phyloP scores from a whole-genome alignment of 352 stramenopile genomes.

The Phytopythium boreale region DNA sequence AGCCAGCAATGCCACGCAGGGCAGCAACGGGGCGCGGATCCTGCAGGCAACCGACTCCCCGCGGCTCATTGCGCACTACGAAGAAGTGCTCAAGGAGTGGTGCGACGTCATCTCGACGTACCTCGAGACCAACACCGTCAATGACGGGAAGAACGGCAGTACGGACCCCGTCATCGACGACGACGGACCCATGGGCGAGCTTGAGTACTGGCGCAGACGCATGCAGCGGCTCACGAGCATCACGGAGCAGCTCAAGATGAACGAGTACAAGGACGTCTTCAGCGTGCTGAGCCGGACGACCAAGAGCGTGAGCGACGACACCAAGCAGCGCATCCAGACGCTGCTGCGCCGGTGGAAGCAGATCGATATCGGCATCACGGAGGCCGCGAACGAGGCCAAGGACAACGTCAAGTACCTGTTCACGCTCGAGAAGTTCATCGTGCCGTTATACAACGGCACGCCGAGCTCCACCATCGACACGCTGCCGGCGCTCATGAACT shows the following conservation, averaged over 20 bases:
- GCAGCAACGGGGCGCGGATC: conserved; percentile 34
- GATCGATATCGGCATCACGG: conserved; percentile 98
- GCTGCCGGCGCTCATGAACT: conserved; percentile 97
- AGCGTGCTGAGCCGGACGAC: conserved; percentile 85
- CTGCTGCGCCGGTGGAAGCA: conserved; percentile 96
- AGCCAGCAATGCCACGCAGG: conserved; percentile 32
- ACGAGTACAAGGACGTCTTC: conserved; percentile 95
- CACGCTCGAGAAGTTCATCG: conserved; percentile 96
- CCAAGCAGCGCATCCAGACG: conserved; percentile 92
- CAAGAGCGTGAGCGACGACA: conserved; percentile 85
- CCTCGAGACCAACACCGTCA: conserved; percentile 87
- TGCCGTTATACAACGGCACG: conserved; percentile 89
- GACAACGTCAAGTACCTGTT: conserved; percentile 99
- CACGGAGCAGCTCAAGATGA: conserved; percentile 97
- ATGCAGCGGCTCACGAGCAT: conserved; percentile 99
- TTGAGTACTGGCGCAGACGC: conserved; percentile 95
- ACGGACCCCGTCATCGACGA: conserved; percentile 72
- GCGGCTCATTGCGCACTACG: conserved; percentile 91
- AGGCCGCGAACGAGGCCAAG: conserved; percentile 98
- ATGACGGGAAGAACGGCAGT: conserved; percentile 46
- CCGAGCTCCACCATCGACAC: conserved; percentile 98
- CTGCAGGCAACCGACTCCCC: conserved; percentile 86
- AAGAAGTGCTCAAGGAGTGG: conserved; percentile 97
- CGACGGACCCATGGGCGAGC: conserved; percentile 94
- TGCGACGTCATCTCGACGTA: conserved; percentile 95